Conservation (phyloP, 169 alveolate species). For the Eimeria maxima region DNA sequence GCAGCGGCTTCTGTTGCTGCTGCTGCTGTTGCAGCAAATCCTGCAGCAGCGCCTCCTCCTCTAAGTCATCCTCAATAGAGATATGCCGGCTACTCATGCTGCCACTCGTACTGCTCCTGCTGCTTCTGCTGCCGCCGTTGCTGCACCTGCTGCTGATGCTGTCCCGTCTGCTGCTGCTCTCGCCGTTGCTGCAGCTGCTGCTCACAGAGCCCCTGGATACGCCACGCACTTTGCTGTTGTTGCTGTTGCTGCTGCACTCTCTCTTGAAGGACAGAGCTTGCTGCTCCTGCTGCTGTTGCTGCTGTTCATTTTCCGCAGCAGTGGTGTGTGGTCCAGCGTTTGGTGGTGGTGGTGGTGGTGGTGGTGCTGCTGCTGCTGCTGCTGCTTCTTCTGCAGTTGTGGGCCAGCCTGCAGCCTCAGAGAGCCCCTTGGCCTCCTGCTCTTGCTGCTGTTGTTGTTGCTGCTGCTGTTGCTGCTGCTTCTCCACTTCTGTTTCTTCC, state of each 20-base stretch:
- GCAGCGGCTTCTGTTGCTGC: constrained; percentile 65
- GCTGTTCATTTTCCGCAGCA: neutral
- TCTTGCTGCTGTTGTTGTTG: neutral
- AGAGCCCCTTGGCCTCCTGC: neutral
- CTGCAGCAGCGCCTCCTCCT: constrained; percentile 38
- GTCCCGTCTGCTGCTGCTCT: neutral
- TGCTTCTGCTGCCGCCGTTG: constrained; percentile 29
- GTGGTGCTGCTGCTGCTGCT: neutral
- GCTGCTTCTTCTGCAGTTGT: neutral
- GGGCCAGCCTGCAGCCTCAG: neutral
- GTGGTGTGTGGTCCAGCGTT: neutral
- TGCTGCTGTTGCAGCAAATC: constrained; percentile 47
- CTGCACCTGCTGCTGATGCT: neutral
- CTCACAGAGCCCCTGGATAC: neutral
- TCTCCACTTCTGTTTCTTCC: neutral
- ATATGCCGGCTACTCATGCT: constrained; percentile 18
- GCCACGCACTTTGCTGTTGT: neutral
- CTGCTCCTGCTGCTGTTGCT: constrained; percentile 41
- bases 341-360: neutral
- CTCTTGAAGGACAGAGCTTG: neutral
- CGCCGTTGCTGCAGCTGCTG: constrained; percentile 47
- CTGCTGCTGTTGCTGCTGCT: neutral
- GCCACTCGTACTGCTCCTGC: constrained; percentile 33
- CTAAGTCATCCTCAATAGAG: neutral
- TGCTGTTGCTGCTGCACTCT: neutral